Base-by-base conservation (phyloP, 1,284 basidiomycete species). In the Sphagnurus paluster region DNA sequence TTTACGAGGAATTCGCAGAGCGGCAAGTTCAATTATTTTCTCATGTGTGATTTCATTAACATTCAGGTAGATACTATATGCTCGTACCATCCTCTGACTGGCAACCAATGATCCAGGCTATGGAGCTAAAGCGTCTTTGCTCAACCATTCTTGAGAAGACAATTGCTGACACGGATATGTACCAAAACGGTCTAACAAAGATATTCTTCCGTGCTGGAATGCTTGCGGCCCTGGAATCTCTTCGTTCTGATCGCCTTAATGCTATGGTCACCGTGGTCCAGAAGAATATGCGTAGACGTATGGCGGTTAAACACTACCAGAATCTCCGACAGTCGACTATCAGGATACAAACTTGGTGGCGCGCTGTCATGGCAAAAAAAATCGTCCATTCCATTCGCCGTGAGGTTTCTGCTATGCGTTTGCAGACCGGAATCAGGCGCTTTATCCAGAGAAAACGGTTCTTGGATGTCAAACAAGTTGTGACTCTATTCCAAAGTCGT, bases 131-230 rank as follows among this genome's bases (percentile, higher is more conserved):
- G 55, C 74, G 75, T 4, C 80, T 99, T n/a, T 98, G 96, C 62
- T 80, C 84, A 6, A 74, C 84, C 45, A 96, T 99, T 56, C 76
- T 99, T 26, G 79, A 87, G 49, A 84, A 80, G 56, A 95, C 92
- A 0, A 90, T 98, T 62, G 87, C 86, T 33, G 96, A 99, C 56
- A 79, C 87, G 19, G 93, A 98, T 75, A 98, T 98, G 75, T 98
- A 97, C 68, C 97, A 99, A 71, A 84, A 88, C 59, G 97, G 97
- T 57, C 77, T 95, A 19, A 98, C 93, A 26, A 99, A 99, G 73
- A 97, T 99, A 61, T 99, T 99, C 75, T 99, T 99, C 82, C 85
- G 97, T 44, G 94, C 97, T 9, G 97, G 97, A 55, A 98, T 99
- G 91, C 86, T 99, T 33, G 96, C 97, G n/a, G 87, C 91, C 11